Base-by-base conservation (phyloP, 495 filamentous ascomycete genomes). In the Diplogelasinospora grovesii region DNA sequence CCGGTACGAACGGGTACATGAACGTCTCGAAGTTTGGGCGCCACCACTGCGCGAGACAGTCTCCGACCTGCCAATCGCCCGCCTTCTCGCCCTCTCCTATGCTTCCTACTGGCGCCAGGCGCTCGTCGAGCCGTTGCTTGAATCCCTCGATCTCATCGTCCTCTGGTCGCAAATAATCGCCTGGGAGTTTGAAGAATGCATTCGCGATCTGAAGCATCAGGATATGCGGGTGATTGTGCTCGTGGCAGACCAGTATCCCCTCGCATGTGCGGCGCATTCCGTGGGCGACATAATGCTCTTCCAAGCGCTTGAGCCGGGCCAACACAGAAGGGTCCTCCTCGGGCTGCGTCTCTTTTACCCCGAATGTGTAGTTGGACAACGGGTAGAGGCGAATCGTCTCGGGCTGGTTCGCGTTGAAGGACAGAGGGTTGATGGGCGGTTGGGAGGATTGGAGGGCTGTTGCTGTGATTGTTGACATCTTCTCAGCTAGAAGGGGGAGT, bases 121-220 rank as follows among this genome's bases (percentile, higher is more conserved):
- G 79, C 66, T 95, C 89, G 57, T 95, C 90, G 40, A 98, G 71
- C 22, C 89, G 82, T 16, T 77, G 68, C 71, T 95, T 95, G 75
- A 97, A 96, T 8, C 90, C 92, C 19, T 85, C 78, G 38, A 97
- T 72, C 65, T 98, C 92, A 43, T 92, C 86, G 54, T 93, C 88
- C 43, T 89, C 82, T 31, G 81, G 81, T 26, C 81, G 74, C n/a
- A 98, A 79, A 52, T 96, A 98, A 63, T 97, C 93, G 43, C 93
- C 93, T 1, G 92, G 92, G 65, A 97, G 75, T 68, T 98, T 98
- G 71, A 97, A 97, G 64, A 98, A 98, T 4, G 92, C 90, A 66
- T 98, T 98, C 16, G 92, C 92, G 46, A 98, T 98, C 70, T 97
- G 92, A 49, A 97, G 73, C 93, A 96, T 97, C 54, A 96, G 65